Percentiles rank a stretch among this genome's conserved stretches.
These are phyloP conservation scores for Psophocarpus tetragonolobus DNA, from an alignment of 306 rosid genomes.

Conservation along the genomic window DNA sequence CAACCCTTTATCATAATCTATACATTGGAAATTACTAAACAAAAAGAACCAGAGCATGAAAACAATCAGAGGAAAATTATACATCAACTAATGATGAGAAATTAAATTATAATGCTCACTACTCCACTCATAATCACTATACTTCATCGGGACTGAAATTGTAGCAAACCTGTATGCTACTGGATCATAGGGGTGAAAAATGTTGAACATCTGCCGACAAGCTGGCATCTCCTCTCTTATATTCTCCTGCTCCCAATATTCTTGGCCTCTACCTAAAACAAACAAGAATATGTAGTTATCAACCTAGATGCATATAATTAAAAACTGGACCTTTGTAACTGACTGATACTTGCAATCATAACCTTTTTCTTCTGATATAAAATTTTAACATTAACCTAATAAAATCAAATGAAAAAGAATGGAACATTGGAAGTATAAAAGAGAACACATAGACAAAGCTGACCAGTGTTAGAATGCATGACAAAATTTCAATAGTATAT, in stretches of 20 bases:
- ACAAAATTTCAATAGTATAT: neutral
- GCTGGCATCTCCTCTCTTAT: conserved; percentile 93
- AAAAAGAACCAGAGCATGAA: conserved; percentile 2
- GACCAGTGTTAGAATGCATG: neutral
- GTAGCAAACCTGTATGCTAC: conserved; percentile 87
- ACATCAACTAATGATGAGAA: neutral
- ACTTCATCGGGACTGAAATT: conserved; percentile 22
- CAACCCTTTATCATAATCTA: neutral
- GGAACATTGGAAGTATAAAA: neutral
- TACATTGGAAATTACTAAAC: conserved; percentile 18
- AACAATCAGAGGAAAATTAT: neutral
- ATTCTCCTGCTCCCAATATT: conserved; percentile 87
- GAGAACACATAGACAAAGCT: neutral
- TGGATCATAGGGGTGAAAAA: conserved; percentile 98
- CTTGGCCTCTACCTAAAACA: conserved; percentile 78
- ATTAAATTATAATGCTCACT: neutral
- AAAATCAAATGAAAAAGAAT: conserved; percentile 13
- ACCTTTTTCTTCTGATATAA: neutral
- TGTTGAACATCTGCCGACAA: conserved; percentile 88
- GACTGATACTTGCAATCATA: neutral
- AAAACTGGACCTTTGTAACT: conserved; percentile 10
- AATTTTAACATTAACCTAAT: neutral
- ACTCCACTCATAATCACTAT: neutral
- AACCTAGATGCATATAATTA: neutral
- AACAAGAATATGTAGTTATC: conserved; percentile 13